Evolutionary conservation across 2,329 filamentous ascomycete genomes (phyloP).

Genomic region (Monosporascus sp.): DNA sequence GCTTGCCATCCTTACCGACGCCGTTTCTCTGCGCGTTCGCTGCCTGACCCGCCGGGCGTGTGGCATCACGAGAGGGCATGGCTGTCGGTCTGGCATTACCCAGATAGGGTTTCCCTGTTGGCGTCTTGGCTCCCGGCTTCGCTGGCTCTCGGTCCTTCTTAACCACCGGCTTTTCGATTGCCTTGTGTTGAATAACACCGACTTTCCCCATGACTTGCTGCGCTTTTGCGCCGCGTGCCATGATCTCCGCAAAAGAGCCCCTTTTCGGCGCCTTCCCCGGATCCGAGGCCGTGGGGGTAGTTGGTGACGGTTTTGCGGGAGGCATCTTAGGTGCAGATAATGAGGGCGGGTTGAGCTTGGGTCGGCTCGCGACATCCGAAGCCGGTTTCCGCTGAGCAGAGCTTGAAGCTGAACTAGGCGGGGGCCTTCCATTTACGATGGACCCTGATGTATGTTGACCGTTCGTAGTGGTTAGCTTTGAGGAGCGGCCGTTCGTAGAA

Average conservation of each 20-base stretch:
- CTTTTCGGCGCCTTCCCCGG: constrained; percentile 55
- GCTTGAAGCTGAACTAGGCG: constrained; percentile 3
- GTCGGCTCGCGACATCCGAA: constrained; percentile 12
- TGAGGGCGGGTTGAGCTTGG: constrained; percentile 14
- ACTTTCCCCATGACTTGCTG: constrained; percentile 56
- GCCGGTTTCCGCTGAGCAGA: constrained; percentile 12
- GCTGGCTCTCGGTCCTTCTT: constrained; percentile 48
- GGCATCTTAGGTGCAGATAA: constrained; percentile 14
- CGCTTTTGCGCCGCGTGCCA: constrained; percentile 65
- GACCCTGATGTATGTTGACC: constrained; percentile 11
- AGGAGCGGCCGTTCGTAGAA: constrained; percentile 20
- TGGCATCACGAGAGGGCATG: constrained; percentile 12
- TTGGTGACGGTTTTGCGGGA: constrained; percentile 21
- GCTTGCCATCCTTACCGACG: constrained; percentile 15
- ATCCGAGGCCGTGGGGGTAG: constrained; percentile 18
- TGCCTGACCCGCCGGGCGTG: constrained; percentile 7
- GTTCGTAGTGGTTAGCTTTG: constrained; percentile 16
- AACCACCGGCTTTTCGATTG: constrained; percentile 57
- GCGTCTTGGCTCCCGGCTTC: constrained; percentile 32
- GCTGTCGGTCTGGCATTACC: constrained; percentile 17
- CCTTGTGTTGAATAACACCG: constrained; percentile 70
- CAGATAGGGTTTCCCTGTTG: constrained; percentile 17
- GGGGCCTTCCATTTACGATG: constrained; percentile 15
- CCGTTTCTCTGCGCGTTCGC: constrained; percentile 17
- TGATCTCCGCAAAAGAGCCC: constrained; percentile 68